A percentile compares a stretch with the other conserved stretches of the same genome.
These are phyloP conservation scores for Mediolabrus comicus DNA, from an alignment of 108 stramenopile genomes.

Conservation along the genomic window DNA sequence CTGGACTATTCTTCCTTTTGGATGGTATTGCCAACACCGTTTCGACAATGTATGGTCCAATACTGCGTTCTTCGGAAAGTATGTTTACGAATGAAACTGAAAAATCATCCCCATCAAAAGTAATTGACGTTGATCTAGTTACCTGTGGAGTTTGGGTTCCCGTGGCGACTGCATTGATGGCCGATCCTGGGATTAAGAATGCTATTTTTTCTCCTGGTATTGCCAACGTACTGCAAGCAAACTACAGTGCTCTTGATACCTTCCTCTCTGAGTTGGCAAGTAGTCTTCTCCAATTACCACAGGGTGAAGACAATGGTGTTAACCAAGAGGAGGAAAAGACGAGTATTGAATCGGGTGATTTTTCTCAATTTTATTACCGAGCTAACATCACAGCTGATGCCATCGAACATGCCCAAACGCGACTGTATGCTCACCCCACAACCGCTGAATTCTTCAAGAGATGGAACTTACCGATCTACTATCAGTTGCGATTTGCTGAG, in stretches of 20 bases:
- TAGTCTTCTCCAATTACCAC: conserved; percentile 26
- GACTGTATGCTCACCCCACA: conserved; percentile 74
- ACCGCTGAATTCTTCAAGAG: conserved; percentile 83
- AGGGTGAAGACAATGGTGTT: neutral
- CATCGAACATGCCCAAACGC: conserved; percentile 65
- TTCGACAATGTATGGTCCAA: conserved; percentile 55
- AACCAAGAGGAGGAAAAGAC: conserved; percentile 8
- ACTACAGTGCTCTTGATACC: conserved; percentile 75
- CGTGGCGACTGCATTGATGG: conserved; percentile 83
- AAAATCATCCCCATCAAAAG: neutral
- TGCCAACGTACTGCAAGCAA: conserved; percentile 81
- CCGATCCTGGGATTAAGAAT: conserved; percentile 85
- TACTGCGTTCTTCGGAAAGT: conserved; percentile 63
- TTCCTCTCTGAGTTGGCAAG: conserved; percentile 71
- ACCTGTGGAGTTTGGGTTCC: conserved; percentile 89
- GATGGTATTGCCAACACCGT: conserved; percentile 69
- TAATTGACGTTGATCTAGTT: conserved; percentile 77
- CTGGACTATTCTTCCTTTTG: conserved; percentile 70
- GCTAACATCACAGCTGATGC: conserved; percentile 42
- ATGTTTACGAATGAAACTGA: conserved; percentile 50
- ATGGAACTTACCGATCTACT: conserved; percentile 91
- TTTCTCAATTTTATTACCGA: conserved; percentile 58
- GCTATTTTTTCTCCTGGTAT: conserved; percentile 92
- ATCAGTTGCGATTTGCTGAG: conserved; percentile 86
- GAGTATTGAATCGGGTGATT: conserved; percentile 18